Conservation (phyloP, 2,329 filamentous ascomycete genomes). For the Aspergillus pseudonomiae region DNA sequence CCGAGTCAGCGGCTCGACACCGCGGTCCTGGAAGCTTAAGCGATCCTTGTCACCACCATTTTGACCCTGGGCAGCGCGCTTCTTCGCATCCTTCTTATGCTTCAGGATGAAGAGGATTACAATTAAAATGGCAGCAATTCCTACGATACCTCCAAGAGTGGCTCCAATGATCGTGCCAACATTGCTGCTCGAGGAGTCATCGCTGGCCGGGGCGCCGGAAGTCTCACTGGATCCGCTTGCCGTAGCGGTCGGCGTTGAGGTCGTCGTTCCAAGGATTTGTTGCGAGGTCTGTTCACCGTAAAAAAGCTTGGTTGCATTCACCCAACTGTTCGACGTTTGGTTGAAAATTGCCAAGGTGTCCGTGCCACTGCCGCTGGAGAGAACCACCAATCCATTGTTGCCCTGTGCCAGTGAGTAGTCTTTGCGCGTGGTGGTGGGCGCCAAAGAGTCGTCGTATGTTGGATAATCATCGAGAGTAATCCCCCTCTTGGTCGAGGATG, state of each 20-base stretch:
- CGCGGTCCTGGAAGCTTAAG: slow-evolving; percentile 49
- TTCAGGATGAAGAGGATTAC: slow-evolving; percentile 70
- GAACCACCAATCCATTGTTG: slow-evolving; percentile 67
- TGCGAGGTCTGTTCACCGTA: slow-evolving; percentile 48
- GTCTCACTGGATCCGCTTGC: slow-evolving; percentile 33
- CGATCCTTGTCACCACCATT: slow-evolving; percentile 60
- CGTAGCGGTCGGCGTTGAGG: slow-evolving; percentile 33
- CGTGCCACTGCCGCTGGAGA: slow-evolving; percentile 72
- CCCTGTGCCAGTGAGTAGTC: slow-evolving; percentile 74
- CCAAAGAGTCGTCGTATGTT: slow-evolving; percentile 73
- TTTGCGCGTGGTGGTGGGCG: slow-evolving; percentile 66
- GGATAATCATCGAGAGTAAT: slow-evolving; percentile 71
- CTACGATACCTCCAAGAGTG: slow-evolving; percentile 79
- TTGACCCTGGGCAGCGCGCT: slow-evolving; percentile 52
- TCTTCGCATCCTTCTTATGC: slow-evolving; percentile 57
- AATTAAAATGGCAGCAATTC: slow-evolving; percentile 70
- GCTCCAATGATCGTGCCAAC: slow-evolving; percentile 72
- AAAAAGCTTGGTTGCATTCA: slow-evolving; percentile 69
- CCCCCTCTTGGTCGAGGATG: slow-evolving; percentile 51
- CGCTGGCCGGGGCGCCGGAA: slow-evolving; percentile 37
- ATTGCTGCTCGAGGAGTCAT: slow-evolving; percentile 31
- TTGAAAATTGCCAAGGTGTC: slow-evolving; percentile 78
- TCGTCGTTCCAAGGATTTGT: slow-evolving; percentile 31
- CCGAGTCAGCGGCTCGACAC: slow-evolving; percentile 46
- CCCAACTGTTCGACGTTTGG: slow-evolving; percentile 74